Percentiles rank a stretch among this genome's conserved stretches.
These are phyloP conservation scores for Clarireedia paspali DNA, from an alignment of 2,329 filamentous ascomycete species.

Conservation along the genomic window DNA sequence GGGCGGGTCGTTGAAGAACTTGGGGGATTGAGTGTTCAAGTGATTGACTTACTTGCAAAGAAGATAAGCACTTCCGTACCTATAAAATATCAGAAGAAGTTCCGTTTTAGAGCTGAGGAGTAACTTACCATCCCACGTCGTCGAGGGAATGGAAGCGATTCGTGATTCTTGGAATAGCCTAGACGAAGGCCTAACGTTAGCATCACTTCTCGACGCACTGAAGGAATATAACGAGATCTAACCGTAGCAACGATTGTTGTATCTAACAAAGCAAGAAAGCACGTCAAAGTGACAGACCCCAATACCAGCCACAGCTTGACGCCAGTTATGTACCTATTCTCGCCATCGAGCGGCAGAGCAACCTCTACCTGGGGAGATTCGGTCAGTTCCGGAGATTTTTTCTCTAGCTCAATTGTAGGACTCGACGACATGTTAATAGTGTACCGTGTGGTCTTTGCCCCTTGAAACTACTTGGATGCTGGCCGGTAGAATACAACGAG, in stretches of 20 bases:
- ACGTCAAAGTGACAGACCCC: conserved; percentile 33
- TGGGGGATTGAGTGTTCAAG: background rate
- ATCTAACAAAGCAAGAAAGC: conserved; percentile 43
- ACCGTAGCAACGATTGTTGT: conserved; percentile 46
- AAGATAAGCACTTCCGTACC: conserved; percentile 6
- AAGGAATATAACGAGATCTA: background rate
- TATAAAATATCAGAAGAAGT: background rate
- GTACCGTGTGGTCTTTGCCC: too few species aligned
- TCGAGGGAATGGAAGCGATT: background rate
- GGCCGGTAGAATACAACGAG: too few species aligned
- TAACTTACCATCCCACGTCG: conserved; percentile 12
- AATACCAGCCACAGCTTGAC: conserved; percentile 23
- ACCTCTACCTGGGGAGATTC: background rate
- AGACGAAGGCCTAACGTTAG: background rate
- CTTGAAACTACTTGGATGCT: too few species aligned
- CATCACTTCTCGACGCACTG: background rate
- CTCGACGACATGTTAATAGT: background rate
- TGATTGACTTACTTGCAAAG: background rate
- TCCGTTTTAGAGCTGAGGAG: background rate
- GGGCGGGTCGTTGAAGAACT: background rate
- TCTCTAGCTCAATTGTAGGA: background rate
- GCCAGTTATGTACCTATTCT: conserved; percentile 12
- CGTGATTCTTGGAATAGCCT: background rate
- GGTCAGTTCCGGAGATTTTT: background rate
- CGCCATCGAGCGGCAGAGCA: background rate